Conservation (phyloP, 805 yeast genomes). For the Wickerhamiella spandovensis region DNA sequence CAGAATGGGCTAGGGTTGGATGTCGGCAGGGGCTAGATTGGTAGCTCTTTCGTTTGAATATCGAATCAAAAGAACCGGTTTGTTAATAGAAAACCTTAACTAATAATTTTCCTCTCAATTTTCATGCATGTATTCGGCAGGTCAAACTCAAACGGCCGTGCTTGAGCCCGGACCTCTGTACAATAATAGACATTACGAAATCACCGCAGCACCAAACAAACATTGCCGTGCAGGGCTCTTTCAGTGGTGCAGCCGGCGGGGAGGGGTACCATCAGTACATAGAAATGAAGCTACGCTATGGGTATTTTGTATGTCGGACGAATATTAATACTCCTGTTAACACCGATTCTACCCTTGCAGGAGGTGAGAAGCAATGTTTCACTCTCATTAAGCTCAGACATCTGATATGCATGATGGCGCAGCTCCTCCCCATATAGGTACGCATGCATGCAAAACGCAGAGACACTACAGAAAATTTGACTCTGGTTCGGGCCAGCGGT, state of each 20-base stretch:
- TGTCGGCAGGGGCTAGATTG: too few species aligned
- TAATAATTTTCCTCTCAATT: too few species aligned
- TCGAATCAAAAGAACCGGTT: too few species aligned
- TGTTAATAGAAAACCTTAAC: too few species aligned
- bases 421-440: neutral
- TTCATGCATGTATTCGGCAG: neutral
- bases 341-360: neutral
- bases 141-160: neutral
- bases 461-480: neutral
- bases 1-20: neutral
- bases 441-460: neutral
- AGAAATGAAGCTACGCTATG: too few species aligned
- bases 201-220: neutral
- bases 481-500: too few species aligned
- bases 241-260: neutral
- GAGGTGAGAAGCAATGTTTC: neutral
- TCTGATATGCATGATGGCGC: neutral
- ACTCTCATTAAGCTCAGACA: neutral
- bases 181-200: neutral
- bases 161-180: neutral
- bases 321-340: neutral
- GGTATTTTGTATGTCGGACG: neutral
- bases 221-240: neutral
- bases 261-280: too few species aligned
- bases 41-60: too few species aligned